phyloP scores from a whole-genome alignment of 2,329 filamentous ascomycete genomes.

The Fusarium odoratissimum region DNA sequence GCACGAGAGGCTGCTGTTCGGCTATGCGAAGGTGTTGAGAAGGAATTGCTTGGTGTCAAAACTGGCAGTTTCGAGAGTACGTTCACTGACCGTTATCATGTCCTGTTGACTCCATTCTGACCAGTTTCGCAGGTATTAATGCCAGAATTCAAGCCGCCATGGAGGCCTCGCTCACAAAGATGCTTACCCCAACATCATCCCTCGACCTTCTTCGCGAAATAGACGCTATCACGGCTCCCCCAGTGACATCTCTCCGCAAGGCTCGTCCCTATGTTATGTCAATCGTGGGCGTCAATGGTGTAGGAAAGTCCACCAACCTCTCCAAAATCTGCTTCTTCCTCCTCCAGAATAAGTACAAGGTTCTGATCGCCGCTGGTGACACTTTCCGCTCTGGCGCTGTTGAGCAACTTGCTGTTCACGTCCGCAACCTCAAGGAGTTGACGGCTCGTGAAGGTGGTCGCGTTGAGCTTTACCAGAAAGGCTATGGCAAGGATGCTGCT shows the following conservation, averaged over 20 bases:
- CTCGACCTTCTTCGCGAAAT: slow-evolving; percentile 96
- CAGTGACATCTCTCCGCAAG: slow-evolving; percentile 70
- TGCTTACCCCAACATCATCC: slow-evolving; percentile 94
- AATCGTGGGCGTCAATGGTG: slow-evolving; percentile 97
- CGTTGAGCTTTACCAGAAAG: slow-evolving; percentile 95
- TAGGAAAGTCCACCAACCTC: slow-evolving; percentile 97
- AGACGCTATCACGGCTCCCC: slow-evolving; percentile 77
- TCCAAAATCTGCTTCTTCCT: slow-evolving; percentile 99
- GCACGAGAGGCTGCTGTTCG: slow-evolving; percentile 93
- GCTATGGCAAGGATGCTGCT: slow-evolving; percentile 97
- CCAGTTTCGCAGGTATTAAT: slow-evolving; percentile 70
- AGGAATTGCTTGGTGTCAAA: slow-evolving; percentile 89
- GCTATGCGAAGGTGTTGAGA: slow-evolving; percentile 90
- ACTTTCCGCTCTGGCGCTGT: slow-evolving; percentile 98
- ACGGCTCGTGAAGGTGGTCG: slow-evolving; percentile 83
- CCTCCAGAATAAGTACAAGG: slow-evolving; percentile 95
- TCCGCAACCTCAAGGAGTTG: slow-evolving; percentile 91
- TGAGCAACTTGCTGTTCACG: slow-evolving; percentile 95
- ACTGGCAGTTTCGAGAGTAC: slow-evolving; percentile 87
- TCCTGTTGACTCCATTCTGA: not conserved
- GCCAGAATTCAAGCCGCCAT: slow-evolving; percentile 86
- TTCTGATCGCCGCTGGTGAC: slow-evolving; percentile 93
- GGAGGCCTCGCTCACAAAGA: slow-evolving; percentile 92
- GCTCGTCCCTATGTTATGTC: slow-evolving; percentile 94
- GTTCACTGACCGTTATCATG: slow-evolving; percentile 19